phyloP scores from a whole-genome alignment of 225 moss, liverwort and hornwort genomes.

The Physcomitrellopsis africana region DNA sequence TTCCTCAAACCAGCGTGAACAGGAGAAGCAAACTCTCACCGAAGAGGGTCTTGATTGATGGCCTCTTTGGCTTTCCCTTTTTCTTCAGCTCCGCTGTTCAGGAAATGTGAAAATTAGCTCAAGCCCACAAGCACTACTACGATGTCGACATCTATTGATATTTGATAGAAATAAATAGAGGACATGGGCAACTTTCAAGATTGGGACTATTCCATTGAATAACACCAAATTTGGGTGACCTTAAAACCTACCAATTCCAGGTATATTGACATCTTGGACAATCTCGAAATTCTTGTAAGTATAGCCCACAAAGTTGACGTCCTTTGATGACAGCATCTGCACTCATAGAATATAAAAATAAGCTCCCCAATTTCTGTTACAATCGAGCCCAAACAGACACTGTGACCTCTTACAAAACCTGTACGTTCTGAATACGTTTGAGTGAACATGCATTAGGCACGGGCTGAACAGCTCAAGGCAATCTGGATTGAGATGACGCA shows the following conservation, averaged over 20 bases:
- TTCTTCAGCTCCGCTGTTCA: conserved; percentile 94
- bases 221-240: not conserved
- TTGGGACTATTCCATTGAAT: not conserved
- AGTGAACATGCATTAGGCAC: not conserved
- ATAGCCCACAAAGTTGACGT: conserved; percentile 97
- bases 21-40: conserved; percentile 53
- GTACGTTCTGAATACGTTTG: not conserved
- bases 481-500: not conserved
- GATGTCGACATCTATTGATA: not conserved
- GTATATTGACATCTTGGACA: conserved; percentile 89
- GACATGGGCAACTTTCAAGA: conserved; percentile 4
- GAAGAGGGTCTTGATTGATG: conserved; percentile 95
- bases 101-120: conserved; percentile 18
- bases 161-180: conserved; percentile 1
- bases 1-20: not conserved
- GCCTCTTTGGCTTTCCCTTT: conserved; percentile 90
- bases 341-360: conserved; percentile 20
- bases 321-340: conserved; percentile 99
- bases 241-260: conserved; percentile 73
- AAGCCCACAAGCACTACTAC: not conserved
- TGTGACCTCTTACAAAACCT: not conserved
- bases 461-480: conserved; percentile 11
- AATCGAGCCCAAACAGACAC: not conserved
- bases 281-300: conserved; percentile 99
- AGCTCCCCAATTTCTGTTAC: not conserved